phyloP scores from a whole-genome alignment of 306 rosid species.

The Rubus idaeus region DNA sequence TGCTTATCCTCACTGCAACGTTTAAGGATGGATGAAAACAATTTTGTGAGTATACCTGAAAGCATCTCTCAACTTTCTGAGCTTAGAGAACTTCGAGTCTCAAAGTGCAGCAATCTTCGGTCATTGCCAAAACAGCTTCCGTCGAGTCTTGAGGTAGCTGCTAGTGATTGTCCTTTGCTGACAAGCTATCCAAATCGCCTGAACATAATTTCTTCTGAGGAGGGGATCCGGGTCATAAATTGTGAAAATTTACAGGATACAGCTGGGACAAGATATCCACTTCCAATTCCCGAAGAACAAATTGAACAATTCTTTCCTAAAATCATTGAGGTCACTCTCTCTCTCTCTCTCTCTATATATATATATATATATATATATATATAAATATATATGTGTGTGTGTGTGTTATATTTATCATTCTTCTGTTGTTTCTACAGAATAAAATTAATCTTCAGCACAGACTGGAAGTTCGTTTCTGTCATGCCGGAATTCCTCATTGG shows the following conservation, averaged over 20 bases:
- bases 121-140: background rate
- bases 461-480: background rate
- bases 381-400: no score
- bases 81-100: background rate
- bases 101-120: background rate
- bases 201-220: background rate
- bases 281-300: no score
- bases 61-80: background rate
- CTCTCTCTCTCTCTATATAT: background rate
- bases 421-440: background rate
- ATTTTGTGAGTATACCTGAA: constrained; percentile 21
- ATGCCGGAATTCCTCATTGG: background rate
- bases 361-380: background rate
- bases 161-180: background rate
- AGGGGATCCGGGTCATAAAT: background rate
- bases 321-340: background rate
- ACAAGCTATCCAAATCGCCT: background rate
- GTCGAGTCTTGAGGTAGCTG: background rate
- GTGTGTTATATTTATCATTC: background rate
- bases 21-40: constrained; percentile 18
- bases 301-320: background rate
- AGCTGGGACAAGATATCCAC: no score
- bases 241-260: no score
- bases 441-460: background rate
- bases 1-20: constrained; percentile 19